Evolutionary conservation across 1,139 yeast species (phyloP), one percentile per base, ranked within the genome.

Genomic region (Geotrichum restrictum): DNA sequence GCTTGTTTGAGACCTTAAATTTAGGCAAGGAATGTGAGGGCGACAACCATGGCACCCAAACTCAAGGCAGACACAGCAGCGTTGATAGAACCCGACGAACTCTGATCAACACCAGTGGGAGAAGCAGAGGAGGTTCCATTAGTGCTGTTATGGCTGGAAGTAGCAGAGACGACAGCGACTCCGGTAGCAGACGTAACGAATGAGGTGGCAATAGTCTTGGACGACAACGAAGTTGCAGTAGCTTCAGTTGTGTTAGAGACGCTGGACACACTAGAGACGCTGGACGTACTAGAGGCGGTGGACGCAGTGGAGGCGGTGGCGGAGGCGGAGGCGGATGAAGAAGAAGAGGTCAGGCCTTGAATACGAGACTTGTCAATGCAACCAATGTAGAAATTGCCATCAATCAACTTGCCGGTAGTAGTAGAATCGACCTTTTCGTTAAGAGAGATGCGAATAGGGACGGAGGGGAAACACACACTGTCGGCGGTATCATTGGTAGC

Each of bases 321-420:
- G n/a, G 34, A 40, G 19, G 49, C 11, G 18, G 29, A 32, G 16
- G 31, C 31, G 42, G 24, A 14, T 22, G 34, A 16, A 24, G 46
- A 29, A 22, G 49, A 16, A n/a, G 51, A 14, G 27, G 53, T 39
- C 14, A 13, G 18, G 34, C 33, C 31, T 13, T 3, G 21, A 39
- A 53, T 48, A 24, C 45, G 29, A 19, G 54, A 34, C 49, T 50
- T 53, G 44, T 36, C 48, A 27, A 53, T 36, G 42, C 56, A 53
- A 3, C 56, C 56, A 53, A 53, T 51, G 41, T 43, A 48, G 21
- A 53, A 50, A 45, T 50, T 50, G 36, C 56, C 56, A 24, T 53
- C 45, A 29, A 53, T 46, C 13, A 50, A 19, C n/a, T 49, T 42
- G 37, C 56, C 56, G 13, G 48, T 36, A 8, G 45, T 33, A n/a